Evolutionary conservation across 1,139 yeast species (phyloP).

Genomic region (Sporopachydermia cereana): DNA sequence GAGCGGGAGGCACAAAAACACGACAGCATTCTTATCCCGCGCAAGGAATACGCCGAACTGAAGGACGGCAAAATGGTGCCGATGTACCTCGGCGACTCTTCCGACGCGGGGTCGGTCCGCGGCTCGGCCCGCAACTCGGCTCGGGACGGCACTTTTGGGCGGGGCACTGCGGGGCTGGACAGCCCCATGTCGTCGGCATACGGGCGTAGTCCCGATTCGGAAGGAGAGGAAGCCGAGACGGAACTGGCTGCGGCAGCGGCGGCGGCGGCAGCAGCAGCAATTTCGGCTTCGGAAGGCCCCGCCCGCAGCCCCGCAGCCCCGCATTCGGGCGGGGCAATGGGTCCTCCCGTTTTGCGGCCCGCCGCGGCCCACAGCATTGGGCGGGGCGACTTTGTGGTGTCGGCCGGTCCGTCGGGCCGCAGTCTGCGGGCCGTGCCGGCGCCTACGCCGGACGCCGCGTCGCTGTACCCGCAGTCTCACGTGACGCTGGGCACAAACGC

Average conservation of each 20-base stretch:
- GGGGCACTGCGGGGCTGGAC: neutral
- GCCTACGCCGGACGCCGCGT: conserved; percentile 9
- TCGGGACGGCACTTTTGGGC: neutral
- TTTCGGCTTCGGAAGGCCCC: neutral
- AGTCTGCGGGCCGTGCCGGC: conserved; percentile 2
- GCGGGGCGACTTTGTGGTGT: conserved; percentile 8
- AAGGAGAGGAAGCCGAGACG: neutral
- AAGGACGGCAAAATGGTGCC: neutral
- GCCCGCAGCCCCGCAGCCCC: neutral
- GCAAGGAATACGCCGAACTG: neutral
- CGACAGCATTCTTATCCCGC: neutral
- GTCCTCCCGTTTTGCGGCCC: conserved; percentile 8
- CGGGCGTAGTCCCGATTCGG: too few species aligned
- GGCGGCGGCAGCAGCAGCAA: too few species aligned
- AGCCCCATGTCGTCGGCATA: too few species aligned
- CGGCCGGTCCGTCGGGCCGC: conserved; percentile 7
- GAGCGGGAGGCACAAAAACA: neutral
- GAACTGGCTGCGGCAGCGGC: conserved; percentile 1
- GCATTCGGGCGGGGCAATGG: neutral
- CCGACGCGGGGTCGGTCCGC: neutral
- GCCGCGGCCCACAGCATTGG: conserved; percentile 2
- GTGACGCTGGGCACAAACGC: conserved; percentile 59
- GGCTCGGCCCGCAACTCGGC: neutral
- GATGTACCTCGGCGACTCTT: neutral
- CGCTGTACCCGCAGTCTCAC: conserved; percentile 9